Base-by-base conservation (phyloP, 1,139 yeast species). In the Debaryomyces nepalensis region DNA sequence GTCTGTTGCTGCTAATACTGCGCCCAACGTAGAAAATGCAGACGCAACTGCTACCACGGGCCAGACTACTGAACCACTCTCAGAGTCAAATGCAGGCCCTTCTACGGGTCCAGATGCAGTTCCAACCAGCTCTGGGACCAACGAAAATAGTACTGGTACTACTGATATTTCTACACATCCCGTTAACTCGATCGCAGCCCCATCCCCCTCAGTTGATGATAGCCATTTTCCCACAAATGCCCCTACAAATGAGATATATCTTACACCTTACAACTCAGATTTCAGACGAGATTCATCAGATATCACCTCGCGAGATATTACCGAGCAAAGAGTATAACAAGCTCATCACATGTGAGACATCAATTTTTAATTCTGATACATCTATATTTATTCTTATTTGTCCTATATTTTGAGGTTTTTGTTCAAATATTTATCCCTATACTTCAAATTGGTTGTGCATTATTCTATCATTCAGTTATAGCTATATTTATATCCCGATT, bases 251-350 rank as follows among this genome's bases (percentile, higher is more conserved):
- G n/a, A n/a, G n/a, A n/a, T n/a, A 11, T 3, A 16, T 14, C 8
- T 5, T n/a, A 5, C 33, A 4, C 33, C 36, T 5, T 33, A 34
- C 15, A 18, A 9, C 4, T 11, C 37, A 15, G 32, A 24, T 9
- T 23, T 38, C 8, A 26, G 37, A 12, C 37, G 23, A 27, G 20
- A 18, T 32, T 31, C 24, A 10, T 20, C 30, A 26, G 40, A 41
- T 30, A 44, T 42, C 8, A 37, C 41, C 27, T 32, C 36, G 45
- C 53, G 67, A 43, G 59, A 57, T 35, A 48, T 56, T 23, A 65
- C 59, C 21, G 65, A 63, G 20, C 64, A 61, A 42, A 58, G 68
- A 43, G 68, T 64, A 11, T 63, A 52, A 53, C 29, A 5, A 3
- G 5, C 7, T 19, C 7, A 9, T 5, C n/a, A 16, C 19, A 16